Conservation (phyloP, 2,329 filamentous ascomycete species). For the Phialophora tarda region DNA sequence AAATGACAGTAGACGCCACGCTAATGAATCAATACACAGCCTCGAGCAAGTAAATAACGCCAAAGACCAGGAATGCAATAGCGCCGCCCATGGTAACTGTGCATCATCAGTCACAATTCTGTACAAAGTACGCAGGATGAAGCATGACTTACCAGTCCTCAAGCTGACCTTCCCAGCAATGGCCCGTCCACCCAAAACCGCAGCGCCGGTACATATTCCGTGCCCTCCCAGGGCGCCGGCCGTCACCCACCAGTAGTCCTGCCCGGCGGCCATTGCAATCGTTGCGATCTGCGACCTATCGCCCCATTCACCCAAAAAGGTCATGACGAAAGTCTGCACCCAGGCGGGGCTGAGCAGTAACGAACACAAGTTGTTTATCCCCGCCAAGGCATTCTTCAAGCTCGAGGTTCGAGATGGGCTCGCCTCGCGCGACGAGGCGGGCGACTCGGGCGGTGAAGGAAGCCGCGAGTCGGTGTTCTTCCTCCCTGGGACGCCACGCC, state of each 20-base stretch:
- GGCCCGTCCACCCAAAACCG: constrained; percentile 88
- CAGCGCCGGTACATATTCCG: constrained; percentile 84
- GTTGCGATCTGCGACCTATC: constrained; percentile 97
- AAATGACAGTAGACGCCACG: too few relatives aligned
- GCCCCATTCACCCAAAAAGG: constrained; percentile 97
- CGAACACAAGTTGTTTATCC: constrained; percentile 83
- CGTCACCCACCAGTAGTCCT: constrained; percentile 99
- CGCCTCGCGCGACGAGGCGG: constrained; percentile 69
- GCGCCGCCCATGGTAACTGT: constrained; percentile 91
- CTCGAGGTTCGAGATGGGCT: constrained; percentile 56
- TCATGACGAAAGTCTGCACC: constrained; percentile 99
- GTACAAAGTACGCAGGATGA: constrained; percentile 17
- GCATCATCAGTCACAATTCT: constrained; percentile 24
- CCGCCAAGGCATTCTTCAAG: constrained; percentile 58
- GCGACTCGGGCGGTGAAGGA: constrained; percentile 78
- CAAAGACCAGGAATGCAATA: constrained; percentile 86
- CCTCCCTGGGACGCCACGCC: constrained; percentile 64
- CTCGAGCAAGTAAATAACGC: constrained; percentile 87
- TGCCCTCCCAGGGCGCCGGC: constrained; percentile 86
- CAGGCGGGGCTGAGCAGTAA: constrained; percentile 91
- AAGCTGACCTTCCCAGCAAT: constrained; percentile 94
- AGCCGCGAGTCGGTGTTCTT: constrained; percentile 77
- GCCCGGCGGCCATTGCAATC: constrained; percentile 96
- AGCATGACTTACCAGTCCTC: constrained; percentile 78
- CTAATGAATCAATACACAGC: constrained; percentile 61